Evolutionary conservation across 805 yeast genomes (phyloP).

Genomic region (Metschnikowia continentalis): DNA sequence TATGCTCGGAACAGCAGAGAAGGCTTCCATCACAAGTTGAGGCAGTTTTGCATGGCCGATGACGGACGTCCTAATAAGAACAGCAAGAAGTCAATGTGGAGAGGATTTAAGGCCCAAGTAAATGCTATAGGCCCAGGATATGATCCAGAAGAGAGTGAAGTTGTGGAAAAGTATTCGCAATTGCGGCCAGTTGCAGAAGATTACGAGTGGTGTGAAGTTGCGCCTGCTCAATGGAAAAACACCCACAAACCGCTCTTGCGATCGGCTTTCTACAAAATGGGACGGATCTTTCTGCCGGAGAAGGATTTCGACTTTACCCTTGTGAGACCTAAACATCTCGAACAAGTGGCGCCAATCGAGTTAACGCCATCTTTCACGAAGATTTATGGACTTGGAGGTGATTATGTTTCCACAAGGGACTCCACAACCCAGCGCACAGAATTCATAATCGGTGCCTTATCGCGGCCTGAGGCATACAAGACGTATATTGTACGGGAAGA

Average conservation of each 20-base stretch:
- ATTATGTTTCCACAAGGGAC: constrained; percentile 27
- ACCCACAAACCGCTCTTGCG: constrained; percentile 16
- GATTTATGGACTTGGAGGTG: constrained; percentile 21
- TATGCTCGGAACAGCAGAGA: constrained; percentile 8
- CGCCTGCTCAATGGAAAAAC: constrained; percentile 20
- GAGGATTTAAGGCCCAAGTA: neutral
- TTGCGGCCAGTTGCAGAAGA: constrained; percentile 8
- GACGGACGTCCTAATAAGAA: neutral
- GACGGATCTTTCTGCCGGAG: constrained; percentile 45
- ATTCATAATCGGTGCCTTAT: constrained; percentile 27
- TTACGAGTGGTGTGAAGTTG: constrained; percentile 29
- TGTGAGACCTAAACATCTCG: constrained; percentile 37
- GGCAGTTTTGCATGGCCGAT: neutral
- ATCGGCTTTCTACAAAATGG: constrained; percentile 38
- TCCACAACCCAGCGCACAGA: constrained; percentile 27
- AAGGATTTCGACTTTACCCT: constrained; percentile 36
- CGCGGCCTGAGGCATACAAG: constrained; percentile 21
- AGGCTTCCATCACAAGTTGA: constrained; percentile 3
- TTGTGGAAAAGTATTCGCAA: neutral
- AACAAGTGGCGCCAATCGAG: constrained; percentile 21
- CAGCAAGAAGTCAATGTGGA: constrained; percentile 5
- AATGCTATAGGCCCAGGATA: neutral
- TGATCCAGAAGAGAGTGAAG: neutral
- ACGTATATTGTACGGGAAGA: constrained; percentile 17
- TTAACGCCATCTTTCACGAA: constrained; percentile 24